phyloP scores from a whole-genome alignment of 164 flowering plant species.

The Liquidambar formosana region DNA sequence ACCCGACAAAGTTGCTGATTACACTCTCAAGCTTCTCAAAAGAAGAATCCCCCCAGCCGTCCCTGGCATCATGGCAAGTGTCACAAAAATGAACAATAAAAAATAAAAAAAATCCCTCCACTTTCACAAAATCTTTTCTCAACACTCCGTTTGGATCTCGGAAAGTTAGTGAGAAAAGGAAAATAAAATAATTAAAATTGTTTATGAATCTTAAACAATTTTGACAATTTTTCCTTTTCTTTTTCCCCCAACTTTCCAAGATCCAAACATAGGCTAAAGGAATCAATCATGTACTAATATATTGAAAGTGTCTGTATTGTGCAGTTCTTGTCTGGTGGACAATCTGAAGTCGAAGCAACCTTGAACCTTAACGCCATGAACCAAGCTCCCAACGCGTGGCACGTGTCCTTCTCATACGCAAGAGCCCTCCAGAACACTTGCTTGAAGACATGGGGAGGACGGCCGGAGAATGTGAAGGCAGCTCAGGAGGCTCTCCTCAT shows the following conservation, averaged over 20 bases:
- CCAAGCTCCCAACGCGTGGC: slow-evolving; percentile 90
- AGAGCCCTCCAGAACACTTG: slow-evolving; percentile 92
- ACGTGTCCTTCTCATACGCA: slow-evolving; percentile 91
- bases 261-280: too few relatives aligned
- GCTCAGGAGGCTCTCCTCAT: slow-evolving; percentile 72
- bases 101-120: not conserved
- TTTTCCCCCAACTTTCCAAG: too few relatives aligned
- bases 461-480: slow-evolving; percentile 75
- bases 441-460: slow-evolving; percentile 92
- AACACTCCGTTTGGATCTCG: too few relatives aligned
- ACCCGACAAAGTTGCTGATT: slow-evolving; percentile 61
- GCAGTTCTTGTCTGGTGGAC: slow-evolving; percentile 95
- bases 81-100: too few relatives aligned
- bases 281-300: slow-evolving; percentile 6
- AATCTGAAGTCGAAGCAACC: slow-evolving; percentile 94
- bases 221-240: too few relatives aligned
- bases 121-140: not conserved
- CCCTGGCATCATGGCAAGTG: slow-evolving; percentile 86
- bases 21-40: slow-evolving; percentile 79
- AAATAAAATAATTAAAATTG: too few relatives aligned
- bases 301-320: slow-evolving; percentile 1
- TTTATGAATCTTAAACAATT: too few relatives aligned
- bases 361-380: slow-evolving; percentile 90
- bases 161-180: too few relatives aligned
- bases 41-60: slow-evolving; percentile 80